Evolutionary conservation across 169 alveolate genomes (phyloP).

Genomic region (Theileria sp.): DNA sequence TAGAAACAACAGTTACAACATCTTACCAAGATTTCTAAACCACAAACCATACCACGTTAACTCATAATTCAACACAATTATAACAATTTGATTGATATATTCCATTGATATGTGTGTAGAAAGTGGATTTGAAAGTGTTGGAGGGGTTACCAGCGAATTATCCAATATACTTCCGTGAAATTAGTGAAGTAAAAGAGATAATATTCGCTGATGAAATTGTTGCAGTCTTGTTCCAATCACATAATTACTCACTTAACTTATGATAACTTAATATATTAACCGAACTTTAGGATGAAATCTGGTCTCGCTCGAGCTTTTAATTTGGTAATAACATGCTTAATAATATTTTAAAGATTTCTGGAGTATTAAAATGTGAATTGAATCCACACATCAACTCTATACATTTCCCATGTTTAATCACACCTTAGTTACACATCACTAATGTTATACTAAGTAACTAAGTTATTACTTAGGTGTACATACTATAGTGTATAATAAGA

Average conservation of each 20-base stretch:
- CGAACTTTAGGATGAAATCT: constrained; percentile 29
- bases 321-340: constrained; percentile 34
- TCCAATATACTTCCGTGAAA: constrained; percentile 43
- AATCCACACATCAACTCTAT: constrained; percentile 31
- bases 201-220: constrained; percentile 68
- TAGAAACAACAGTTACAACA: background rate
- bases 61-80: constrained; percentile 15
- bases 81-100: constrained; percentile 36
- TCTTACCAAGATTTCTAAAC: background rate
- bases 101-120: constrained; percentile 35
- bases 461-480: constrained; percentile 61
- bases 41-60: constrained; percentile 25
- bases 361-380: constrained; percentile 46
- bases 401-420: constrained; percentile 51
- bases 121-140: constrained; percentile 59
- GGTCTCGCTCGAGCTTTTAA: constrained; percentile 75
- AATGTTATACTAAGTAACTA: background rate
- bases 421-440: background rate
- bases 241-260: background rate
- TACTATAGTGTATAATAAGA: constrained; percentile 69
- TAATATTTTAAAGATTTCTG: constrained; percentile 42
- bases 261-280: no score
- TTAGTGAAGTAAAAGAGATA: constrained; percentile 70
- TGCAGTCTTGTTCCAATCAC: constrained; percentile 55
- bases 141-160: constrained; percentile 62